These are phyloP conservation scores for Ophiocytium majus DNA, from an alignment of 352 stramenopile species.

Conservation along the genomic window DNA sequence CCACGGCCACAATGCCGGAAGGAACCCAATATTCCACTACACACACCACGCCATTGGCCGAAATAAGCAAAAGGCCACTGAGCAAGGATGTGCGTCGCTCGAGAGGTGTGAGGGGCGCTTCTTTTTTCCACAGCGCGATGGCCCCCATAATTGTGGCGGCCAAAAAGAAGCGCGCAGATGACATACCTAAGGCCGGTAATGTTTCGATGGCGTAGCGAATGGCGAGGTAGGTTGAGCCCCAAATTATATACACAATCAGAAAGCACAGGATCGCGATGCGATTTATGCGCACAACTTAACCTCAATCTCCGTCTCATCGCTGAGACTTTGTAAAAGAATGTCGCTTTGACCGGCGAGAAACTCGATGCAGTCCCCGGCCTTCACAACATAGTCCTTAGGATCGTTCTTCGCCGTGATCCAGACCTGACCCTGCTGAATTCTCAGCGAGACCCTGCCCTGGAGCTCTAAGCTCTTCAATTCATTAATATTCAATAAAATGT, in stretches of 20 bases:
- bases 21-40: background rate
- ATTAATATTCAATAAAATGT: too few species aligned
- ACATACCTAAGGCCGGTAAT: background rate
- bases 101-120: background rate
- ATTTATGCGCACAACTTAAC: too few species aligned
- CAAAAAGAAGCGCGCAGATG: background rate
- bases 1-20: background rate
- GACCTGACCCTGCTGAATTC: too few species aligned
- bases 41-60: background rate
- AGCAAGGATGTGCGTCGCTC: background rate
- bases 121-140: background rate
- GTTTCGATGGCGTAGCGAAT: background rate
- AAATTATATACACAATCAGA: background rate
- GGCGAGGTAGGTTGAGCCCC: constrained; percentile 7
- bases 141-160: background rate
- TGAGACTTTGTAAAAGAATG: too few species aligned
- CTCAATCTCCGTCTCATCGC: too few species aligned
- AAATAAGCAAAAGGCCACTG: background rate
- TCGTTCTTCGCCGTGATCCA: too few species aligned
- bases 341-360: too few species aligned
- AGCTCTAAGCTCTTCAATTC: too few species aligned
- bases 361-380: too few species aligned
- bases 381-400: too few species aligned
- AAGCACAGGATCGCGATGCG: constrained; percentile 7
- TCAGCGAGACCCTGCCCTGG: too few species aligned